Base-by-base conservation (phyloP, 2,329 filamentous ascomycete species). In the Colletotrichum sidae region DNA sequence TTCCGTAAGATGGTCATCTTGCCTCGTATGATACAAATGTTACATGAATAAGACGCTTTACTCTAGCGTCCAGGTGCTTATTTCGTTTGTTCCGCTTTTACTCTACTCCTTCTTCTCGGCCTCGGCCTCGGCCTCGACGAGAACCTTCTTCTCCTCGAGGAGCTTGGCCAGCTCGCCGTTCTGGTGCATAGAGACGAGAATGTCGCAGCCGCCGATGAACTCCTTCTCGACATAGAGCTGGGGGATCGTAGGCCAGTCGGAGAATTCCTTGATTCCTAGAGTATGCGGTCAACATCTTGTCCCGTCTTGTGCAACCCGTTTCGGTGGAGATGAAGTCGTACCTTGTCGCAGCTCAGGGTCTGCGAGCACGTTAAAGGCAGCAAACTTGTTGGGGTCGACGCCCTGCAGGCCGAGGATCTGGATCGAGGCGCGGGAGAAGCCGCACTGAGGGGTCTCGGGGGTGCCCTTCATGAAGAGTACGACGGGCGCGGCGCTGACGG, bases 391-490 rank as follows among this genome's bases (percentile, higher is more conserved):
- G 13, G 96, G 96, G 81, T 98, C 92, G 68, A 99, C 94, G 69
- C 96, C 96, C 81, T 99, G 95, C 73, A 97, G 81, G 63, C 95
- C 93, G 69, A 99, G 85, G 73, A 99, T 94, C 84, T 98, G 94
- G 77, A 99, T 97, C 76, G 88, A 93, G 59, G 95, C 95, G 72
- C 94, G 89, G 65, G 95, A 98, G 85, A 97, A 99, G 50, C 96
- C 96, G 80, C 96, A 99, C 79, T 97, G 94, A 17, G 96, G 96
- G 67, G 89, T 93, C 81, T 97, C 94, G 64, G 96, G 96, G 1
- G 96, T 98, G 65, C 96, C 96, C 84, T 99, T 99, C 96, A 99
- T 99, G 85, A 99, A 99, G 62, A 99, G 86, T 1, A 99, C 96
- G 0, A 99, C 95, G 2, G 95, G 95, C 0, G 94, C 92, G 1